Evolutionary conservation across 805 yeast genomes (phyloP).

Genomic region (Schwanniomyces vanrijiae): DNA sequence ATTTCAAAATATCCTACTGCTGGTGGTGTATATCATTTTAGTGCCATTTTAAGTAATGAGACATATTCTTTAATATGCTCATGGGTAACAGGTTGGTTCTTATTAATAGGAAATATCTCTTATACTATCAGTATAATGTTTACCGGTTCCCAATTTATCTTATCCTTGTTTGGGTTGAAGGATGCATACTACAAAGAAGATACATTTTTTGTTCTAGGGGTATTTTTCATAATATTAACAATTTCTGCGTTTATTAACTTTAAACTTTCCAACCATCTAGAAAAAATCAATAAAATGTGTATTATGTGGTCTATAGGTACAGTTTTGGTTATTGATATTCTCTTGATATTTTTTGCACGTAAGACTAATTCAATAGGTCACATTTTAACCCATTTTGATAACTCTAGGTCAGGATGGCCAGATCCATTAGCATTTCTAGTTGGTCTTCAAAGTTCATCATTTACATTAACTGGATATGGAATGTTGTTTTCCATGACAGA

Average conservation of each 20-base stretch:
- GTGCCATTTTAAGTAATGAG: conserved; percentile 65
- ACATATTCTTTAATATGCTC: conserved; percentile 57
- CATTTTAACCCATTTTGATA: conserved; percentile 67
- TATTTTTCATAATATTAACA: conserved; percentile 56
- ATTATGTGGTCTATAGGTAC: conserved; percentile 77
- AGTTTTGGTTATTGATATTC: conserved; percentile 62
- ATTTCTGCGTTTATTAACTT: conserved; percentile 65
- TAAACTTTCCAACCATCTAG: conserved; percentile 58
- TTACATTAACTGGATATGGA: conserved; percentile 81
- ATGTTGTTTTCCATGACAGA: conserved; percentile 80
- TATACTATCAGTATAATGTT: conserved; percentile 72
- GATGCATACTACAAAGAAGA: conserved; percentile 60
- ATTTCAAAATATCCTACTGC: conserved; percentile 76
- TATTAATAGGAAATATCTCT: conserved; percentile 74
- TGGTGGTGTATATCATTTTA: conserved; percentile 74
- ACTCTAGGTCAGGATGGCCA: conserved; percentile 76
- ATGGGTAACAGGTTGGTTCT: conserved; percentile 80
- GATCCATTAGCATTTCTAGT: conserved; percentile 67
- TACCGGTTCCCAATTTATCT: conserved; percentile 73
- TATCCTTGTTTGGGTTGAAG: conserved; percentile 64
- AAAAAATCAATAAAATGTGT: conserved; percentile 62
- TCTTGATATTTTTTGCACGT: conserved; percentile 57
- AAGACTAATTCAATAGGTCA: conserved; percentile 58
- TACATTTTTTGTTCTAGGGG: conserved; percentile 52
- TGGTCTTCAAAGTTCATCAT: conserved; percentile 76